phyloP scores from a whole-genome alignment of 2,329 filamentous ascomycete genomes.

The Cytospora leucostoma region DNA sequence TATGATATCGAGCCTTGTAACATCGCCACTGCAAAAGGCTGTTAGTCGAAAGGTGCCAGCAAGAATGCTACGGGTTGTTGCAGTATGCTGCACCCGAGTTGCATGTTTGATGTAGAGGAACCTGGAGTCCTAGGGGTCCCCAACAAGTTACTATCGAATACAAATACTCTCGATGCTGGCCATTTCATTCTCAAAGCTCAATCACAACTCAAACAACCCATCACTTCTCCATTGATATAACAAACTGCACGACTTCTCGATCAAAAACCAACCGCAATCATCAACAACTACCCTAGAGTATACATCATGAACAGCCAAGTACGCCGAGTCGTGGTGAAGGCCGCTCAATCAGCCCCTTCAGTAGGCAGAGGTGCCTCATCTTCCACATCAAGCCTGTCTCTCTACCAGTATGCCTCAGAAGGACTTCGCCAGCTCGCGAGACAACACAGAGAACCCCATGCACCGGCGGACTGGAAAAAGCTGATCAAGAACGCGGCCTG shows the following conservation, averaged over 20 bases:
- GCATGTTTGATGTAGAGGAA: background rate
- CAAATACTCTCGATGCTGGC: background rate
- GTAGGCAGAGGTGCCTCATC: slow-evolving; percentile 13
- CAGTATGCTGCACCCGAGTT: background rate
- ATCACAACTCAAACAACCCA: background rate
- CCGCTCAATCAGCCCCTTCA: slow-evolving; percentile 14
- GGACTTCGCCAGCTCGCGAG: slow-evolving; percentile 9
- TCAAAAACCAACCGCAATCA: background rate
- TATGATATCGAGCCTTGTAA: background rate
- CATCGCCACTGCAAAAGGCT: background rate
- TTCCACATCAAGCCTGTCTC: slow-evolving; percentile 9
- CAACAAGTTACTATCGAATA: background rate
- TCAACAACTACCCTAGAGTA: background rate
- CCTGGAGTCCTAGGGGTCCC: background rate
- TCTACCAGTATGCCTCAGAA: slow-evolving; percentile 15
- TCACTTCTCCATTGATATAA: background rate
- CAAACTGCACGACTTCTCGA: background rate
- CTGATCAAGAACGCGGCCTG: slow-evolving; percentile 4
- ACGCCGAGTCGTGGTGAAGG: slow-evolving; percentile 10
- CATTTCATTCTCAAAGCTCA: background rate
- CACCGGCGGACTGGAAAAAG: slow-evolving; percentile 9
- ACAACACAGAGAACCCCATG: slow-evolving; percentile 7
- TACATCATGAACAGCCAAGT: slow-evolving; percentile 15
- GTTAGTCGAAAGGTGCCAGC: background rate
- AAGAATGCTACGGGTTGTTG: background rate